Conservation (phyloP, 345 rosid genomes). For the Excoecaria agallocha region DNA sequence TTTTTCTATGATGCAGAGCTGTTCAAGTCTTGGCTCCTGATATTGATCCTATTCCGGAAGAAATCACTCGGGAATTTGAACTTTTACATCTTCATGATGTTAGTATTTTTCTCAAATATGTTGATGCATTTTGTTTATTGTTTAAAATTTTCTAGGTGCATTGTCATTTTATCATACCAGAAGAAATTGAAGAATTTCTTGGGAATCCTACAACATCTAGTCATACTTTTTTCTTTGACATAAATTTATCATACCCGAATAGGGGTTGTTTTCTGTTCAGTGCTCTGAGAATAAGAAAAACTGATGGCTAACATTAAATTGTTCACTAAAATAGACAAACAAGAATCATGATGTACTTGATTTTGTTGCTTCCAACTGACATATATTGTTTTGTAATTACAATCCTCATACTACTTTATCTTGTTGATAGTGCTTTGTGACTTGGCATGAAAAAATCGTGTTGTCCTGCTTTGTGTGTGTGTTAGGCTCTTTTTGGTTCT, state of each 20-base stretch:
- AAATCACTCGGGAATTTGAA: conserved; percentile 62
- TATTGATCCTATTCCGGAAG: conserved; percentile 81
- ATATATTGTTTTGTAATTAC: background rate
- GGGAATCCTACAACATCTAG: too few relatives aligned
- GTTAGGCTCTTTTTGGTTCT: background rate
- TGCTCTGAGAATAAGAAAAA: background rate
- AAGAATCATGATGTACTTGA: background rate
- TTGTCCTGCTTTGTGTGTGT: too few relatives aligned
- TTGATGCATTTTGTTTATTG: background rate
- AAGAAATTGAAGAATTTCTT: too few relatives aligned
- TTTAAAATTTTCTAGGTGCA: background rate
- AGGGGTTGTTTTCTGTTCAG: background rate
- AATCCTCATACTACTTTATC: background rate
- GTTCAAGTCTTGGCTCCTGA: conserved; percentile 47
- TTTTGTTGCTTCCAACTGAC: background rate
- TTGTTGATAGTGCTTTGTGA: background rate
- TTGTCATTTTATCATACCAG: background rate
- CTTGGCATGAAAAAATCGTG: background rate
- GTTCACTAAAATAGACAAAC: background rate
- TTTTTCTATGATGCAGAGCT: conserved; percentile 45
- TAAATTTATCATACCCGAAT: background rate
- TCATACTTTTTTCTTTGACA: too few relatives aligned
- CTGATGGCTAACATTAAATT: background rate
- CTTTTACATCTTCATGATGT: conserved; percentile 69
- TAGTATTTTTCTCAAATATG: conserved; percentile 26